phyloP scores from a whole-genome alignment of 106 monocot species.

The Dioscorea alata region DNA sequence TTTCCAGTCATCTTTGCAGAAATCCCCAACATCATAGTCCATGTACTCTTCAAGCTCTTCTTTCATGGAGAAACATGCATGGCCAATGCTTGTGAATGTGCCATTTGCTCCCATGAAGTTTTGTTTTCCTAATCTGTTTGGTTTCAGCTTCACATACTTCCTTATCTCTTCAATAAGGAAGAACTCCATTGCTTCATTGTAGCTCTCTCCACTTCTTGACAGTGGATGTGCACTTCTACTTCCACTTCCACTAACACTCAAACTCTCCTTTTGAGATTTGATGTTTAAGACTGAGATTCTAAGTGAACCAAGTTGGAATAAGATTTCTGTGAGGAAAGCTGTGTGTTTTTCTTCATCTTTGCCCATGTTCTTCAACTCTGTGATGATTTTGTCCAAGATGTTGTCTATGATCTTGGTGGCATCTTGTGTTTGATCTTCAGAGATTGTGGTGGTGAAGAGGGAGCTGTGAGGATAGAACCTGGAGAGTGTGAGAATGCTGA shows the following conservation, averaged over 20 bases:
- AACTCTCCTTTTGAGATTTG: neutral
- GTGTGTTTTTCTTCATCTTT: constrained; percentile 21
- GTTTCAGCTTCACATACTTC: constrained; percentile 55
- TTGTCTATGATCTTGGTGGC: constrained; percentile 7
- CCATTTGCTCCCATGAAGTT: constrained; percentile 87
- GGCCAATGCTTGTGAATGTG: constrained; percentile 61
- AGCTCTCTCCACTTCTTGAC: constrained; percentile 9
- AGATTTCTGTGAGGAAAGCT: constrained; percentile 41
- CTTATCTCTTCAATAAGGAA: constrained; percentile 70
- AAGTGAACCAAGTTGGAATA: constrained; percentile 21
- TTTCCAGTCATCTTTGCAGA: constrained; percentile 77
- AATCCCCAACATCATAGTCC: constrained; percentile 77
- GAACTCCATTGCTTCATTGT: constrained; percentile 25
- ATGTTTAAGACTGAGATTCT: neutral
- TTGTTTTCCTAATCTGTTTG: constrained; percentile 68
- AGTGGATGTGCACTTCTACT: constrained; percentile 10
- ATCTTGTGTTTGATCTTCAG: neutral
- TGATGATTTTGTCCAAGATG: constrained; percentile 34
- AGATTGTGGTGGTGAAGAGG: constrained; percentile 7
- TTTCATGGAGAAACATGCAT: constrained; percentile 63
- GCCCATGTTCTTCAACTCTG: constrained; percentile 21
- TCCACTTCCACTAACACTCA: neutral
- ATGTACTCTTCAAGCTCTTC: constrained; percentile 74
- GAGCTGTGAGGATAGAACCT: constrained; percentile 26
- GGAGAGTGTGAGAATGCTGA: constrained; percentile 36